Conservation (phyloP, 148 eudicot genomes). For the Heliosperma pusillum region DNA sequence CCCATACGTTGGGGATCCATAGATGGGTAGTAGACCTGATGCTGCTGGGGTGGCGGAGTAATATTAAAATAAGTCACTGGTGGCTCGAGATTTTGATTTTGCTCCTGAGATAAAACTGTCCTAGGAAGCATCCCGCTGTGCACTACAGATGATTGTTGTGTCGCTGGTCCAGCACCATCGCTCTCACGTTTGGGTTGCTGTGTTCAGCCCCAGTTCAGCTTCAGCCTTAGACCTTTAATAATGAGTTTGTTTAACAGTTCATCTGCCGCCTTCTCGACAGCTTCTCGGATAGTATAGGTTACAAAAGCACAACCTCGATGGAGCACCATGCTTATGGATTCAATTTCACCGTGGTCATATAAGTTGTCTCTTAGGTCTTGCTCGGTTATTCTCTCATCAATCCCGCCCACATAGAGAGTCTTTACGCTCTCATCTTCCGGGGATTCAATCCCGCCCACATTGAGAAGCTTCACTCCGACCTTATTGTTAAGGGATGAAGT, state of each 20-base stretch:
- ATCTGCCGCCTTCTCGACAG: conserved; percentile 93
- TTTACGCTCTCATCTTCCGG: conserved; percentile 92
- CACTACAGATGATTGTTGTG: conserved; percentile 55
- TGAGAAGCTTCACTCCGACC: conserved; percentile 89
- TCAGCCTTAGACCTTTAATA: conserved; percentile 76
- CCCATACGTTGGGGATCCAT: conserved; percentile 99
- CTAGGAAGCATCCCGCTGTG: conserved; percentile 92
- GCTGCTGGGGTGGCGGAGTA: conserved; percentile 70
- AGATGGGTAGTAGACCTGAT: conserved; percentile 69
- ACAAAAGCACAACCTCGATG: conserved; percentile 91
- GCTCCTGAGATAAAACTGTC: conserved; percentile 88
- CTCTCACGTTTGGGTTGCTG: conserved; percentile 70
- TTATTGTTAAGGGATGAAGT: too few relatives aligned
- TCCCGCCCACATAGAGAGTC: conserved; percentile 90
- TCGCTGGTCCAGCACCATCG: conserved; percentile 50
- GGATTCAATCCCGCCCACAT: conserved; percentile 91
- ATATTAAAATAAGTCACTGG: conserved; percentile 72
- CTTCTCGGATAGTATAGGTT: conserved; percentile 90
- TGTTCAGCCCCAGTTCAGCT: conserved; percentile 94
- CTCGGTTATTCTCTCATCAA: conserved; percentile 75
- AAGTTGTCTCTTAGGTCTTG: conserved; percentile 89
- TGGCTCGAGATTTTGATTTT: conserved; percentile 50
- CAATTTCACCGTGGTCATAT: conserved; percentile 94
- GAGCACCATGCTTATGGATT: conserved; percentile 78
- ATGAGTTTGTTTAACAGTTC: conserved; percentile 93